phyloP scores from a whole-genome alignment of 2,329 filamentous ascomycete species.

The Pseudopyricularia javanii region DNA sequence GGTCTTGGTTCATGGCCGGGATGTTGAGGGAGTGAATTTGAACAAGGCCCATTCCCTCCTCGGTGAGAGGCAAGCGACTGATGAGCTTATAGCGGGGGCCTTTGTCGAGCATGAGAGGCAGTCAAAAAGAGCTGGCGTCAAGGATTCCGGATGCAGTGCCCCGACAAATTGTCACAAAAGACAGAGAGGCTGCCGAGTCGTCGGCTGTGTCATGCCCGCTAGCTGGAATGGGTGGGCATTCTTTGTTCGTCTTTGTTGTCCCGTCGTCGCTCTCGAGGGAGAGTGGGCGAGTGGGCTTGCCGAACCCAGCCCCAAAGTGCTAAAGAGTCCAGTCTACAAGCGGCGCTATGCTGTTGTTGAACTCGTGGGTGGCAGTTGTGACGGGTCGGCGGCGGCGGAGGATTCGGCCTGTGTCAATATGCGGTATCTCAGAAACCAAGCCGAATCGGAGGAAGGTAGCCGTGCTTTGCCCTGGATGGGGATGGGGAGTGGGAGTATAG shows the following conservation, averaged over 20 bases:
- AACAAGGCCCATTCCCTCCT: background rate
- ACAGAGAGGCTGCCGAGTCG: background rate
- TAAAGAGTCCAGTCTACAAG: background rate
- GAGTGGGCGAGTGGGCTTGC: background rate
- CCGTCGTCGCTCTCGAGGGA: background rate
- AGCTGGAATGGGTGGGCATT: background rate
- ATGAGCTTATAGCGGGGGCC: background rate
- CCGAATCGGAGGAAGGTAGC: background rate
- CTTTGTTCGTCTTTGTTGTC: background rate
- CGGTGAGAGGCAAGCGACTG: background rate
- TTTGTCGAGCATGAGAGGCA: background rate
- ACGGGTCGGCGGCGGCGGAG: background rate
- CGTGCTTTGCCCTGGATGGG: too few species aligned
- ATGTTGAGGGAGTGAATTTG: background rate
- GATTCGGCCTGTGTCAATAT: background rate
- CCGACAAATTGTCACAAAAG: background rate
- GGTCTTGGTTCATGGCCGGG: background rate
- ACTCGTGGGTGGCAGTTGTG: background rate
- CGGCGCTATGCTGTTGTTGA: background rate
- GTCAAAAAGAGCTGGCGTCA: background rate
- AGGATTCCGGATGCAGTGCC: background rate
- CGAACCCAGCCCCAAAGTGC: background rate
- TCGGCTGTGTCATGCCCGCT: background rate
- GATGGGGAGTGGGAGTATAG: too few species aligned
- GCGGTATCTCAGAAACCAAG: background rate